Conservation (phyloP, 2,329 filamentous ascomycete species). For the Metarhizium rileyi region DNA sequence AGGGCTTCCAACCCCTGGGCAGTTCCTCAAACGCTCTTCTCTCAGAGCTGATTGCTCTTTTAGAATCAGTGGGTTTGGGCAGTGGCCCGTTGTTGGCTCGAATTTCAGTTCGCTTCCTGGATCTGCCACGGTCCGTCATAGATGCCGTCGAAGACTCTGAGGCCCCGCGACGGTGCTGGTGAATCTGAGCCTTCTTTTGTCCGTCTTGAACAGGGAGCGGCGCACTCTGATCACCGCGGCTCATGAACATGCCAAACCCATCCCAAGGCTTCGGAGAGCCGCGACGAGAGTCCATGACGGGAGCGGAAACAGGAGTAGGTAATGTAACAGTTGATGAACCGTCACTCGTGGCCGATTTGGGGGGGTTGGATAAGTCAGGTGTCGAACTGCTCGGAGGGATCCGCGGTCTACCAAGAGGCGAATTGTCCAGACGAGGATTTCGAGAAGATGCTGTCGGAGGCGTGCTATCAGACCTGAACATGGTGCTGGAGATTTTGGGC, state of each 20-base stretch:
- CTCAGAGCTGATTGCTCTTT: conserved; percentile 40
- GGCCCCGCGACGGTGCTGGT: conserved; percentile 39
- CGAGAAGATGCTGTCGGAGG: conserved; percentile 29
- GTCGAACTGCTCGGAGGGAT: conserved; percentile 26
- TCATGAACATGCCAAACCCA: conserved; percentile 8
- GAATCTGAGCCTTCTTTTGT: background rate
- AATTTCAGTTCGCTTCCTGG: conserved; percentile 41
- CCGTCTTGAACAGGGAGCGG: conserved; percentile 10
- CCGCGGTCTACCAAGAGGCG: conserved; percentile 34
- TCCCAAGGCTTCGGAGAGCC: conserved; percentile 37
- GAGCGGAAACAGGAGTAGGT: conserved; percentile 41
- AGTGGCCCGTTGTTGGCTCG: conserved; percentile 26
- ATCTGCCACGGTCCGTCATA: conserved; percentile 53
- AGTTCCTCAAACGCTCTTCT: conserved; percentile 49
- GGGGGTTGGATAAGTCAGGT: conserved; percentile 31
- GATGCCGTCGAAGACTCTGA: conserved; percentile 45
- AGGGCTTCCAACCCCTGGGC: conserved; percentile 46
- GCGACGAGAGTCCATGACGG: conserved; percentile 28
- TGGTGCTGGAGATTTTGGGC: conserved; percentile 31
- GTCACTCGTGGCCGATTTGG: conserved; percentile 32
- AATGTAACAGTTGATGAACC: conserved; percentile 29
- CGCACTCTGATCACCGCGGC: background rate
- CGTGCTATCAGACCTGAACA: conserved; percentile 36
- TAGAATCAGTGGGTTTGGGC: conserved; percentile 30
- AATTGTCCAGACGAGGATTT: conserved; percentile 35